Evolutionary conservation across 1,284 basidiomycete species (phyloP), one percentile per base, ranked within the genome.

Genomic region (Sphagnurus paluster): DNA sequence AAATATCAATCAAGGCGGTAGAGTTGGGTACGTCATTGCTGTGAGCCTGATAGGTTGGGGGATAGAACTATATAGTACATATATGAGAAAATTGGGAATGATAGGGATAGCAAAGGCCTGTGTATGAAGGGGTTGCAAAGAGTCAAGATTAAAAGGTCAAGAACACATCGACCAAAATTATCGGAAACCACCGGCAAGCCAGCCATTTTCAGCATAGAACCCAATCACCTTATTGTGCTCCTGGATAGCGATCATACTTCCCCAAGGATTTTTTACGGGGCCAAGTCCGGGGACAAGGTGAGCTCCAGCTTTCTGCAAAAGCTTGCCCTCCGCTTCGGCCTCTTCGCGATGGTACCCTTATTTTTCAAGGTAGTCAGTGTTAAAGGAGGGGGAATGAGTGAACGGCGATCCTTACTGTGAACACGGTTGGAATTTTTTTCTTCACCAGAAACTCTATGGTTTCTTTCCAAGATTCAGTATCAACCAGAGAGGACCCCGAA

Each of bases 121-220:
- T n/a, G n/a, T n/a, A n/a, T n/a, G n/a, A n/a, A n/a, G n/a, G n/a
- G n/a, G n/a, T n/a, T n/a, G n/a, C n/a, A n/a, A n/a, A n/a, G n/a
- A n/a, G n/a, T n/a, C n/a, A n/a, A n/a, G n/a, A n/a, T n/a, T n/a
- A n/a, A n/a, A n/a, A n/a, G n/a, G n/a, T n/a, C n/a, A n/a, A n/a
- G n/a, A n/a, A n/a, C n/a, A n/a, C n/a, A n/a, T n/a, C n/a, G n/a
- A n/a, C n/a, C n/a, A n/a, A n/a, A 42, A 21, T 49, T 35, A 58
- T 23, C 44, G 39, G 39, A 69, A 68, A 6, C 61, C 66, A n/a
- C 64, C 65, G 14, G 66, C 55, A 13, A 68, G 48, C 67, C 67
- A 69, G 0, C 58, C 59, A 42, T 65, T 68, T 14, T 48, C 52
- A 7, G 60, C 50, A 50, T 66, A 67, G 39, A 53, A 49, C 17